Conservation (phyloP, 1,139 yeast genomes). For the Meyerozyma athensensis region DNA sequence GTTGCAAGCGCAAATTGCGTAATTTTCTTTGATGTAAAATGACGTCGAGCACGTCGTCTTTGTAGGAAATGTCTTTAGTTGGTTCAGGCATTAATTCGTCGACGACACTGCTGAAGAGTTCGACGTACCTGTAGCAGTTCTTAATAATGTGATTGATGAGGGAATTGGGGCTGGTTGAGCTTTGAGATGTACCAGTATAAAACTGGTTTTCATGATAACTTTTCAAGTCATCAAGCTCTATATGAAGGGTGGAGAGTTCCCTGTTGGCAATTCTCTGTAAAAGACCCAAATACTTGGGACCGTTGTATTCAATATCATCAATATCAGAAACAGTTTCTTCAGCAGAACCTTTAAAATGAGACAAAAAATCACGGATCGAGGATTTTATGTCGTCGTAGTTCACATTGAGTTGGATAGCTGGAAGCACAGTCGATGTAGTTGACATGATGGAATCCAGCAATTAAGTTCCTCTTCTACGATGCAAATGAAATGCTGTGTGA, state of each 20-base stretch:
- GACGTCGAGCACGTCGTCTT: constrained; percentile 90
- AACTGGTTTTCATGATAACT: constrained; percentile 52
- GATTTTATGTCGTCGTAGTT: constrained; percentile 55
- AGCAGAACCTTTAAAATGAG: constrained; percentile 49
- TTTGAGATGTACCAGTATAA: constrained; percentile 19
- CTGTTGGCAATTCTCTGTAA: constrained; percentile 83
- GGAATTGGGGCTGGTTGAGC: constrained; percentile 28
- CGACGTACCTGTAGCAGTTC: constrained; percentile 77
- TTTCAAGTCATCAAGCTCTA: constrained; percentile 83
- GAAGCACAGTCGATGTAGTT: constrained; percentile 40
- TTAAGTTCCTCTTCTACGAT: background rate
- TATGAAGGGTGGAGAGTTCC: constrained; percentile 57
- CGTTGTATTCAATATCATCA: constrained; percentile 22
- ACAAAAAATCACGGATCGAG: constrained; percentile 53
- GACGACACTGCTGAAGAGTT: constrained; percentile 66
- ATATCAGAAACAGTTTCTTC: constrained; percentile 13
- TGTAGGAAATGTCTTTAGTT: constrained; percentile 68
- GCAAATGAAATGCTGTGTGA: background rate
- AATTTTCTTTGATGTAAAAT: constrained; percentile 84
- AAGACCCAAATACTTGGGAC: constrained; percentile 73
- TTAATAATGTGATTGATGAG: constrained; percentile 52
- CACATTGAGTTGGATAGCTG: constrained; percentile 55
- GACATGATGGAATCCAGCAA: constrained; percentile 17
- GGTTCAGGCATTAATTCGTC: constrained; percentile 86
- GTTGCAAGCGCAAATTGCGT: constrained; percentile 70